Conservation (phyloP, 148 eudicot species). For the Limonium bicolor region DNA sequence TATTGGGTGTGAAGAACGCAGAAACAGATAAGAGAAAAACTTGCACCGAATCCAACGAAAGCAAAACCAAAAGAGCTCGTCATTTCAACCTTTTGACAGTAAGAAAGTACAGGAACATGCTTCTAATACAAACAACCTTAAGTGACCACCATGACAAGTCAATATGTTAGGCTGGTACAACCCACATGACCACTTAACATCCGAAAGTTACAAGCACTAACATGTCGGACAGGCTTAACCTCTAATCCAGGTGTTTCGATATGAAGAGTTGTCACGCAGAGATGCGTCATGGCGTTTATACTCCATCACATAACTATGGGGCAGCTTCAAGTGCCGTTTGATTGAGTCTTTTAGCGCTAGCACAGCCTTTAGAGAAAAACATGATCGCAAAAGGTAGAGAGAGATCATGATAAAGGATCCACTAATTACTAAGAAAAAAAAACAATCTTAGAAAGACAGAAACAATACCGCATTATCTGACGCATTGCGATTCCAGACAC, state of each 20-base stretch:
- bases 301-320: constrained; percentile 82
- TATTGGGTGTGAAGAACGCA: too few species aligned
- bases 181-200: too few species aligned
- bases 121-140: too few species aligned
- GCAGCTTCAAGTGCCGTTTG: constrained; percentile 85
- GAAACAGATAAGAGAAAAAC: too few species aligned
- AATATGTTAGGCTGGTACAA: too few species aligned
- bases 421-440: background rate
- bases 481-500: constrained; percentile 91
- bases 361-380: constrained; percentile 43
- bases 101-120: too few species aligned
- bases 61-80: too few species aligned
- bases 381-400: background rate
- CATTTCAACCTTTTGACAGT: too few species aligned
- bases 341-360: constrained; percentile 83
- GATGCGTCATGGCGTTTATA: constrained; percentile 96
- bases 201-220: too few species aligned
- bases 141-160: too few species aligned
- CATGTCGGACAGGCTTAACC: constrained; percentile 45
- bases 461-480: constrained; percentile 68
- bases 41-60: too few species aligned
- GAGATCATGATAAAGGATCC: too few species aligned
- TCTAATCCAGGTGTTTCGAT: constrained; percentile 92
- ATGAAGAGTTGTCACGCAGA: constrained; percentile 83
- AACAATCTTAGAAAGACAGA: background rate